phyloP scores from a whole-genome alignment of 163 green algal genomes.

The Trebouxiophyceae sp. region DNA sequence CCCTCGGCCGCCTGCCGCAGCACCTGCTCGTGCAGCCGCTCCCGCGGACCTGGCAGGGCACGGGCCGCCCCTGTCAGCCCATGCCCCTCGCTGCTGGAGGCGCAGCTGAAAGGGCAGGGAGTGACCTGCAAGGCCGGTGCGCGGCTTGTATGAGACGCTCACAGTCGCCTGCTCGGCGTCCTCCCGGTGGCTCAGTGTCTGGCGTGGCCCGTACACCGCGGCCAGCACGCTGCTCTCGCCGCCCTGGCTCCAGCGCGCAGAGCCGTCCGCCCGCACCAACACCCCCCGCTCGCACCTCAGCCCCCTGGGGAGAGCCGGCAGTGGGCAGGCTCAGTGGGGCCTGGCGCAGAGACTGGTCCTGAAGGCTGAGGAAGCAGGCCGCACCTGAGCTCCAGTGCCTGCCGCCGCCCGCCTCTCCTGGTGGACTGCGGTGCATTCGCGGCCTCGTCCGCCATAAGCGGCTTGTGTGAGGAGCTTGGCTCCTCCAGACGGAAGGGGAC shows the following conservation, averaged over 20 bases:
- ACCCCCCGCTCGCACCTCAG: constrained; percentile 38
- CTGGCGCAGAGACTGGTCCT: too few species aligned
- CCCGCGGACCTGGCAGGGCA: constrained; percentile 16
- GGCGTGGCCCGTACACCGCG: constrained; percentile 49
- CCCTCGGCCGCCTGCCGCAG: constrained; percentile 33
- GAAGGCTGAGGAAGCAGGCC: too few species aligned
- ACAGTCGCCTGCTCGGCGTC: constrained; percentile 48
- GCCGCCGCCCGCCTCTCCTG: too few species aligned
- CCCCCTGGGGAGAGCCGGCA: too few species aligned
- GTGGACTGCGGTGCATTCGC: too few species aligned
- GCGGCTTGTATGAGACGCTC: constrained; percentile 52
- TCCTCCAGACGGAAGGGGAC: too few species aligned
- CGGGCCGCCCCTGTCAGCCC: too few species aligned
- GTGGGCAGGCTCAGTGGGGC: too few species aligned
- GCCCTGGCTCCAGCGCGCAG: constrained; percentile 47
- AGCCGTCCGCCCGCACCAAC: constrained; percentile 54
- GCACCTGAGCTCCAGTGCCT: too few species aligned
- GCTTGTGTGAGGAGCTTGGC: too few species aligned
- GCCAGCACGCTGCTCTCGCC: constrained; percentile 56
- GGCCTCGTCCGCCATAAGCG: too few species aligned
- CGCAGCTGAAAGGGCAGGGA: constrained; percentile 34
- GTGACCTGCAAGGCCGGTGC: constrained; percentile 43
- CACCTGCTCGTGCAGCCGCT: constrained; percentile 35
- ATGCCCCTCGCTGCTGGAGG: not conserved
- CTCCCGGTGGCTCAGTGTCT: constrained; percentile 34